phyloP scores from a whole-genome alignment of 78 protist genomes.

The Acrasis kona region DNA sequence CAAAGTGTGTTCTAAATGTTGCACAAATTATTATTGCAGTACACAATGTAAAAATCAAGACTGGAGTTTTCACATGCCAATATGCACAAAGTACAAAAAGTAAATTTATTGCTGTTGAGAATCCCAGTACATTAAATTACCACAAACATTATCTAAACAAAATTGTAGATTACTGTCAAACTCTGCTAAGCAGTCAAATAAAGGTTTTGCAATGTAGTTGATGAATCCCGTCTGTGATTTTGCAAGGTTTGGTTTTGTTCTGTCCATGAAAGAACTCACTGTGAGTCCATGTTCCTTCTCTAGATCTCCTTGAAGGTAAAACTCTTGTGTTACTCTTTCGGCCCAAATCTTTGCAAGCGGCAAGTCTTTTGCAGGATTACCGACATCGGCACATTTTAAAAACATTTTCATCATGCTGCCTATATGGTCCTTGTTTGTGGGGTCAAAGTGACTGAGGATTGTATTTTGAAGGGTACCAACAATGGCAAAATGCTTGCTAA shows the following conservation, averaged over 20 bases:
- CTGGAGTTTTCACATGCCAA: too few relatives aligned
- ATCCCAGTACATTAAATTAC: neutral
- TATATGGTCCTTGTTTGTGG: neutral
- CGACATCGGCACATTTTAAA: conserved; percentile 10
- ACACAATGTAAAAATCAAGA: too few relatives aligned
- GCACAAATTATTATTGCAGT: too few relatives aligned
- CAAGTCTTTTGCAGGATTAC: neutral
- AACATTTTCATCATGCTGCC: neutral
- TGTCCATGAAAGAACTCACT: conserved; percentile 16
- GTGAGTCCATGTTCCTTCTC: conserved; percentile 14
- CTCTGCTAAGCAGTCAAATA: conserved; percentile 24
- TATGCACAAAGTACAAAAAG: too few relatives aligned
- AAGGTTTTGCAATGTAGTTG: neutral
- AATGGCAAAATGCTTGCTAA: conserved; percentile 11
- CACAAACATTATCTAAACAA: neutral
- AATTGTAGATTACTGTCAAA: conserved; percentile 1
- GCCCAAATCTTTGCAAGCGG: conserved; percentile 11
- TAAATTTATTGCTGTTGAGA: too few relatives aligned
- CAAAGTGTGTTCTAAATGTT: too few relatives aligned
- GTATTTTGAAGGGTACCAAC: neutral
- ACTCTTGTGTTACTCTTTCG: conserved; percentile 10
- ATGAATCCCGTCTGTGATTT: conserved; percentile 11
- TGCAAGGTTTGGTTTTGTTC: neutral
- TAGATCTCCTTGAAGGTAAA: conserved; percentile 24
- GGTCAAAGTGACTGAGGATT: neutral